Evolutionary conservation across 192 early-diverging fungal genomes (phyloP).

Genomic region (Linnemannia exigua): DNA sequence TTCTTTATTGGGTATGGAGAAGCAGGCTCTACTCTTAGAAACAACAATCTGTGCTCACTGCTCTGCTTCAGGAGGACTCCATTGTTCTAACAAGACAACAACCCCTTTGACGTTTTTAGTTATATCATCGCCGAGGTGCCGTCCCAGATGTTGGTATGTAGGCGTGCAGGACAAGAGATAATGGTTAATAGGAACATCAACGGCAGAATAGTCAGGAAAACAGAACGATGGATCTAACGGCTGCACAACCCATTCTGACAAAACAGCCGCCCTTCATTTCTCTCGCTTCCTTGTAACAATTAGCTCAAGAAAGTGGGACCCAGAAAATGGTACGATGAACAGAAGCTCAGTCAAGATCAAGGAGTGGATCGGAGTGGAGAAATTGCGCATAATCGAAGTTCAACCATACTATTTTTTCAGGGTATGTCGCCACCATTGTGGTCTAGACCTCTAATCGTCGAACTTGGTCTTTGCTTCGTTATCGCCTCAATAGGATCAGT

Average conservation of each 20-base stretch:
- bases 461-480: neutral
- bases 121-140: conserved; percentile 13
- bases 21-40: neutral
- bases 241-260: conserved; percentile 1
- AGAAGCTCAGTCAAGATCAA: neutral
- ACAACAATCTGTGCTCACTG: too few species aligned
- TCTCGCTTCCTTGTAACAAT: conserved; percentile 44
- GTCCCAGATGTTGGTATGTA: conserved; percentile 11
- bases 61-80: neutral
- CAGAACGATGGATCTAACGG: neutral
- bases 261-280: conserved; percentile 55
- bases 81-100: neutral
- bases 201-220: too few species aligned
- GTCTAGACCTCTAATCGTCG: neutral
- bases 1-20: conserved; percentile 31
- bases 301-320: conserved; percentile 70
- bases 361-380: conserved; percentile 1
- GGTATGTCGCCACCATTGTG: neutral
- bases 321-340: conserved; percentile 41
- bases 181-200: neutral
- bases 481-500: conserved; percentile 40
- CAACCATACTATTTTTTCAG: neutral
- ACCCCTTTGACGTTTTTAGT: neutral
- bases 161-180: neutral
- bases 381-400: neutral